Base-by-base conservation (phyloP, 495 filamentous ascomycete species). In the Staphylotrichum tortipilum region DNA sequence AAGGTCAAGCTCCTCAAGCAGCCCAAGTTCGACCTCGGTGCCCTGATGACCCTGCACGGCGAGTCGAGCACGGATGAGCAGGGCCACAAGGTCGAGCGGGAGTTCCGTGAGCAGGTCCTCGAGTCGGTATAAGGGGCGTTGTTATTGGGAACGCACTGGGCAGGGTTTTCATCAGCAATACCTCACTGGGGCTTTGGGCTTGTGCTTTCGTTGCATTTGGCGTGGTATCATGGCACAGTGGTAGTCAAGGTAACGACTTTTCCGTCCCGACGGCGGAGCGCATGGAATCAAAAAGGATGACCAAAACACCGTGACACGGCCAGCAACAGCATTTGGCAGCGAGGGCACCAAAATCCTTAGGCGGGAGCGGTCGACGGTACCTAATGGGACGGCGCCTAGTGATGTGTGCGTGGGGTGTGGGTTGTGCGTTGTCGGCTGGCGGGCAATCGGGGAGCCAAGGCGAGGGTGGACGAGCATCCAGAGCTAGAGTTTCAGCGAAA, bases 1-100 rank as follows among this genome's bases (percentile, higher is more conserved):
- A 98, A 98, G 81, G 90, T 98, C 65, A 98, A 98, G 82, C 86
- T 98, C 40, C 81, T 98, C 47, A 98, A 98, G 82, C 68, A 80
- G 47, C 92, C 92, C 62, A 97, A 97, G 80, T 98, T 98, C 77
- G 92, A 98, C 69, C 88, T 98, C 51, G 92, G 92, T 73, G 84
- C 88, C 58, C 80, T 98, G 51, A 84, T 98, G 65, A 81, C 82
- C 71, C 80, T 97, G 53, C 92, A 98, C 79, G 94, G 94, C 67
- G 94, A 98, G 80, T 90, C 91, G 37, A 84, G 82, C 60, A 89
- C 88, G 59, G 94, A 98, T 69, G 92, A 98, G 73, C 79, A 86
- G 69, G 92, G 92, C 59, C 89, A 96, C 74, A 97, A 95, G 86
- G 88, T 96, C 56, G 91, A 95, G 82, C 80, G 88, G 58, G 92